Percentiles rank a stretch among this genome's conserved stretches.
phyloP scores from a whole-genome alignment of 2,329 filamentous ascomycete genomes.

The Metarhizium brunneum region DNA sequence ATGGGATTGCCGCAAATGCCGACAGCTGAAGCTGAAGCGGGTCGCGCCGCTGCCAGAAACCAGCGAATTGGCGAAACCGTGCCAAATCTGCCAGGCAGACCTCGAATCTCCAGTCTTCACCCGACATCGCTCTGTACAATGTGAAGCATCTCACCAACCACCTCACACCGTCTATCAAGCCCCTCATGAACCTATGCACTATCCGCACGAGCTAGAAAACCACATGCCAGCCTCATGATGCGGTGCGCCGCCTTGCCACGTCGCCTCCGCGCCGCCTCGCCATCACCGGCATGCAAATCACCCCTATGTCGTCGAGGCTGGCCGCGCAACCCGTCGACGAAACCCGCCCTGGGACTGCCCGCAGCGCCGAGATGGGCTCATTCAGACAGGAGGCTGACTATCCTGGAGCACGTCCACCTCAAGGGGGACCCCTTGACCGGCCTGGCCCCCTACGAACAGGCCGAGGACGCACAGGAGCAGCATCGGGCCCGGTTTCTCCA shows the following conservation, averaged over 20 bases:
- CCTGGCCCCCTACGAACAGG: conserved; percentile 22
- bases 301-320: background rate
- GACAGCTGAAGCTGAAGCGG: too few relatives aligned
- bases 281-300: background rate
- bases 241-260: background rate
- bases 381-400: background rate
- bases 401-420: conserved; percentile 24
- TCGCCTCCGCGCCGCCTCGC: background rate
- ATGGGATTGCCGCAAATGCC: too few relatives aligned
- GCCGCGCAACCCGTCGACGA: background rate
- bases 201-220: background rate
- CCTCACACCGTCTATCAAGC: background rate
- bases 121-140: too few relatives aligned
- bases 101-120: background rate
- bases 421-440: conserved; percentile 9
- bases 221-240: conserved; percentile 3
- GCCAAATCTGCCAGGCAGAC: background rate
- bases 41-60: too few relatives aligned
- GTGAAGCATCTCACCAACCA: too few relatives aligned
- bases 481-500: conserved; percentile 23
- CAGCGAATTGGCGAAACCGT: too few relatives aligned
- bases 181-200: background rate
- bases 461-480: conserved; percentile 22
- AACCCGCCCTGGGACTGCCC: background rate
- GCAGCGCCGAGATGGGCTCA: background rate